These are phyloP conservation scores for Tricholoma flavovirens DNA, from an alignment of 768 basidiomycete genomes.

Conservation along the genomic window DNA sequence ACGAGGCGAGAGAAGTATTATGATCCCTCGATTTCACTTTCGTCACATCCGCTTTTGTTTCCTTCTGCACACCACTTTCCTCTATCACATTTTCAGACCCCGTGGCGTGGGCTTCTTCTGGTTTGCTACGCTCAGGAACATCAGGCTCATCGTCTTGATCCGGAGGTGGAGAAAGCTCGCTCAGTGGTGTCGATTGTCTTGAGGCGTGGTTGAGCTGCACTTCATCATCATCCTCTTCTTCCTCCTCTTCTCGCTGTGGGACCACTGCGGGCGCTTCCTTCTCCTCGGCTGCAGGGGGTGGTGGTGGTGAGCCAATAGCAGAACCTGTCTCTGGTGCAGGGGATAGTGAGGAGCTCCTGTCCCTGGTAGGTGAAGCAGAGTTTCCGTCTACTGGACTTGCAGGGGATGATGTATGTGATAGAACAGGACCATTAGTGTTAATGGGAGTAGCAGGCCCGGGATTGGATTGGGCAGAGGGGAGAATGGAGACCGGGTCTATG, in stretches of 20 bases:
- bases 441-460: constrained; percentile 19
- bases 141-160: constrained; percentile 47
- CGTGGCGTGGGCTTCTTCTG: constrained; percentile 18
- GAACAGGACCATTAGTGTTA: constrained; percentile 7
- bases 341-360: constrained; percentile 53
- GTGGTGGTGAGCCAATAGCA: constrained; percentile 22
- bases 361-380: constrained; percentile 26
- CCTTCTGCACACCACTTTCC: not conserved
- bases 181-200: constrained; percentile 66
- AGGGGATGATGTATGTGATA: constrained; percentile 18
- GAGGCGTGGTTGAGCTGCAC: constrained; percentile 31
- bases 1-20: not conserved
- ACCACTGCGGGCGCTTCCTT: constrained; percentile 11
- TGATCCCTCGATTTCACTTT: not conserved
- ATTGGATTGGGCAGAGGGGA: not conserved
- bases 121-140: constrained; percentile 14
- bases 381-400: constrained; percentile 21
- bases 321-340: constrained; percentile 45
- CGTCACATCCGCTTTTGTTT: not conserved
- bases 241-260: constrained; percentile 21
- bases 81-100: constrained; percentile 6
- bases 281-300: constrained; percentile 23
- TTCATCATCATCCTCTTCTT: constrained; percentile 11
- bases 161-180: constrained; percentile 67
- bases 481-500: too few species aligned